phyloP scores from a whole-genome alignment of 345 rosid genomes.

The Brassica juncea region DNA sequence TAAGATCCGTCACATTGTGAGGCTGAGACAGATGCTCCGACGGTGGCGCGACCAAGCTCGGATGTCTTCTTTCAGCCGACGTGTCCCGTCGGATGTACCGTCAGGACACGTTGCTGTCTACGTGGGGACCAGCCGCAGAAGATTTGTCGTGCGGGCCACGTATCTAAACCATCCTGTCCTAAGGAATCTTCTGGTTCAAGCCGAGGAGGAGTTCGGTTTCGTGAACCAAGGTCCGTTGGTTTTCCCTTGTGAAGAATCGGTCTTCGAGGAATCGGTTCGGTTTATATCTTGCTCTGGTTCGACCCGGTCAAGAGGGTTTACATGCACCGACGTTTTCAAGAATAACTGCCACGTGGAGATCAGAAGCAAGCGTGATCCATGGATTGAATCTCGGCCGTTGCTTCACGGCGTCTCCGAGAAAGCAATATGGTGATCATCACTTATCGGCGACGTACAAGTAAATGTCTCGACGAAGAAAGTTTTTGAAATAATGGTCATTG shows the following conservation, averaged over 20 bases:
- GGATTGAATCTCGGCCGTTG: conserved; percentile 82
- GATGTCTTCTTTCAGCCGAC: conserved; percentile 49
- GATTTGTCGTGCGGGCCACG: conserved; percentile 87
- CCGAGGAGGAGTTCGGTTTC: conserved; percentile 93
- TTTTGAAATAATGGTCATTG: conserved; percentile 32
- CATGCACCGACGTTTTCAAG: conserved; percentile 58
- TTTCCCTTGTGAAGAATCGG: conserved; percentile 85
- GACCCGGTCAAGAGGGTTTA: conserved; percentile 46
- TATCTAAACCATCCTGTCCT: conserved; percentile 87
- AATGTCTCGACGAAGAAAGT: conserved; percentile 9
- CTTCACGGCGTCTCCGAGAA: conserved; percentile 59
- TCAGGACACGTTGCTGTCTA: conserved; percentile 86
- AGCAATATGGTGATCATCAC: conserved; percentile 47
- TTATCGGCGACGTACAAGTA: neutral
- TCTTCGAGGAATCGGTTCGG: conserved; percentile 75
- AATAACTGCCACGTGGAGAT: conserved; percentile 58
- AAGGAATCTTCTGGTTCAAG: conserved; percentile 64
- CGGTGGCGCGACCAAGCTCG: conserved; percentile 94
- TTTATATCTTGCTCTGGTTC: conserved; percentile 65
- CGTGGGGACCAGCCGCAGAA: conserved; percentile 63
- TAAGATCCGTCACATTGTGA: conserved; percentile 91
- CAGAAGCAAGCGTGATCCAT: conserved; percentile 49
- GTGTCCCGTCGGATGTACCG: conserved; percentile 75
- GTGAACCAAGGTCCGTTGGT: conserved; percentile 72
- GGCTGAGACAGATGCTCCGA: conserved; percentile 77